Base-by-base conservation (phyloP, 345 rosid species). In the Kernera saxatilis region DNA sequence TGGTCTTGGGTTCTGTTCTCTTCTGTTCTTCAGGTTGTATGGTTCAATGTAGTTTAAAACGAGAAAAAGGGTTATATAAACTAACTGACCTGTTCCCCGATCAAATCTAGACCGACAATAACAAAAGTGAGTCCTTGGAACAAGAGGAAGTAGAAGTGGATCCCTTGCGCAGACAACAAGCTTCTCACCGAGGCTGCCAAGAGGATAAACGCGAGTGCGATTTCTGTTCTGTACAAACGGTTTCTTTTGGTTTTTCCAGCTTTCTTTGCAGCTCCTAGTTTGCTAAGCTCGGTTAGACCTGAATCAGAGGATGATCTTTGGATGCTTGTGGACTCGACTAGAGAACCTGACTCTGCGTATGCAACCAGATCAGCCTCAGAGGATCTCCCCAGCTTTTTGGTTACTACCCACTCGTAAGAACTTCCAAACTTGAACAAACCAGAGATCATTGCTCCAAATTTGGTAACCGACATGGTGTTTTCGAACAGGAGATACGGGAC, bases 401-500 rank as follows among this genome's bases (percentile, higher is more conserved):
- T 92, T 12, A 88, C 98, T 74, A 92, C 71, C 98, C 98, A 92
- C 72, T 92, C 98, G 8, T 89, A 89, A 39, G 98, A 92, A 53
- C 91, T 89, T 46, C 91, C 96, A 26, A 92, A 78, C 48, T 78
- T 83, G 59, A 92, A 86, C 62, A 92, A 78, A 45, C 98, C 98
- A 5, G 95, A 92, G 70, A 92, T 88, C 98, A 90, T 92, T 65
- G 98, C 98, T 69, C 89, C 86, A 78, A 92, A 92, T 78, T 92
- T 92, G 81, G 98, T 92, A 46, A 92, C 98, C 0, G 96, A 92
- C 95, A 92, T 92, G 72, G 98, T 92, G 86, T 92, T 92, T 73
- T 92, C 98, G 54, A 92, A 92, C n/a, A 92, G 82, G 67, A 92
- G 95, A 75, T 86, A 92, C 1, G 98, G 98, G 67, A 88, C 96